A percentile compares a stretch with the other conserved stretches of the same genome.
phyloP scores from a whole-genome alignment of 495 filamentous ascomycete species.

The Bacidia rubella region DNA sequence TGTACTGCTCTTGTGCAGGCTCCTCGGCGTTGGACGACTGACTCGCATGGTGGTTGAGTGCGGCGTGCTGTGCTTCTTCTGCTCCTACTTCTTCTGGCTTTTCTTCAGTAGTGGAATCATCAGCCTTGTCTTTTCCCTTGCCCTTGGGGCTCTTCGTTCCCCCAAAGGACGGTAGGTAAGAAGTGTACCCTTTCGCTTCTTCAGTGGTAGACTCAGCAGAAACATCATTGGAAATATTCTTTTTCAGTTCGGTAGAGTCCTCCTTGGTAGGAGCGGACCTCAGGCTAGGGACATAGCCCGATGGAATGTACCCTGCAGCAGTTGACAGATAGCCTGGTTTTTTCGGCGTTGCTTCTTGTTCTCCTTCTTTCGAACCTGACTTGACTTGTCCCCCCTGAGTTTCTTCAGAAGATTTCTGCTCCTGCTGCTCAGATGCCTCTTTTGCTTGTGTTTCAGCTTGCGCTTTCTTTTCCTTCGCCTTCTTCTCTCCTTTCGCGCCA shows the following conservation, averaged over 20 bases:
- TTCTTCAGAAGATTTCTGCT: neutral
- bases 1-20: neutral
- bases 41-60: neutral
- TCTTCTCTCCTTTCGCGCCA: slow-evolving; percentile 6
- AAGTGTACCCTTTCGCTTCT: slow-evolving; percentile 8
- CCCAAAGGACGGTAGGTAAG: slow-evolving; percentile 15
- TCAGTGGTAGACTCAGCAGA: neutral
- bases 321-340: slow-evolving; percentile 9
- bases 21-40: neutral
- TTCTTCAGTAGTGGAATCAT: neutral
- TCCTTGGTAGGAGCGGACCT: neutral
- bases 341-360: neutral
- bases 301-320: slow-evolving; percentile 16
- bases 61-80: neutral
- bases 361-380: neutral
- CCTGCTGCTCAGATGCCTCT: neutral
- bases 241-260: neutral
- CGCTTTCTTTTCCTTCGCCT: slow-evolving; percentile 6
- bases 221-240: neutral
- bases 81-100: neutral
- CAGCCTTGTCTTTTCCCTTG: slow-evolving; percentile 1
- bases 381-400: neutral
- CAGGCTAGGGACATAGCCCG: slow-evolving; percentile 12
- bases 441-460: neutral
- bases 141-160: neutral